Conservation (phyloP, 1,139 yeast genomes). For the Candida freyschussii region DNA sequence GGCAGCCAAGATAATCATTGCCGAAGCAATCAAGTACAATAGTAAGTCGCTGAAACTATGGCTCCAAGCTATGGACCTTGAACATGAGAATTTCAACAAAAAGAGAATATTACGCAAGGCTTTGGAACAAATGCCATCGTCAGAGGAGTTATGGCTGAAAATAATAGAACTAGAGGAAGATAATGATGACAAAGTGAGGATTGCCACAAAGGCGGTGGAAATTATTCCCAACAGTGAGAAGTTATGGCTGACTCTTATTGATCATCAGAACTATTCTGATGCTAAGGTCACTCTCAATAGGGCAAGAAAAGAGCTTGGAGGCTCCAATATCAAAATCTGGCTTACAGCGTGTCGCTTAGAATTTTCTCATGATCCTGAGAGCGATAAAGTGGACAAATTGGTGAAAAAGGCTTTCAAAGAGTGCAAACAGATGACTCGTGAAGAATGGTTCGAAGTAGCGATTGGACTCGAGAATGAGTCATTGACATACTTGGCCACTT, state of each 20-base stretch:
- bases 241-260: slow-evolving; percentile 56
- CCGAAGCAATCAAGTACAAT: slow-evolving; percentile 59
- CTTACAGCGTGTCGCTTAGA: slow-evolving; percentile 67
- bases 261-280: slow-evolving; percentile 37
- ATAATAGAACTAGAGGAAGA: slow-evolving; percentile 39
- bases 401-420: slow-evolving; percentile 52
- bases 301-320: slow-evolving; percentile 53
- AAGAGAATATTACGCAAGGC: slow-evolving; percentile 60
- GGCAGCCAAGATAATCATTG: slow-evolving; percentile 50
- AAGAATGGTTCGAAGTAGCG: slow-evolving; percentile 44
- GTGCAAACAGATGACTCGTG: slow-evolving; percentile 28
- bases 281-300: slow-evolving; percentile 50
- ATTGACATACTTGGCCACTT: slow-evolving; percentile 9
- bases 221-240: slow-evolving; percentile 58
- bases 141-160: slow-evolving; percentile 62
- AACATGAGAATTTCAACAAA: slow-evolving; percentile 44
- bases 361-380: slow-evolving; percentile 36
- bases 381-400: slow-evolving; percentile 39
- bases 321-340: slow-evolving; percentile 56
- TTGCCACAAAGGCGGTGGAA: slow-evolving; percentile 57
- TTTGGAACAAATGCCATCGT: slow-evolving; percentile 59
- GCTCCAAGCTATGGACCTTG: slow-evolving; percentile 61
- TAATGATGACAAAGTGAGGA: slow-evolving; percentile 40
- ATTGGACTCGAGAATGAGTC: slow-evolving; percentile 32
- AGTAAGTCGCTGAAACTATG: slow-evolving; percentile 60